Conservation (phyloP, 2,329 filamentous ascomycete genomes). For the Aureobasidium sp. region DNA sequence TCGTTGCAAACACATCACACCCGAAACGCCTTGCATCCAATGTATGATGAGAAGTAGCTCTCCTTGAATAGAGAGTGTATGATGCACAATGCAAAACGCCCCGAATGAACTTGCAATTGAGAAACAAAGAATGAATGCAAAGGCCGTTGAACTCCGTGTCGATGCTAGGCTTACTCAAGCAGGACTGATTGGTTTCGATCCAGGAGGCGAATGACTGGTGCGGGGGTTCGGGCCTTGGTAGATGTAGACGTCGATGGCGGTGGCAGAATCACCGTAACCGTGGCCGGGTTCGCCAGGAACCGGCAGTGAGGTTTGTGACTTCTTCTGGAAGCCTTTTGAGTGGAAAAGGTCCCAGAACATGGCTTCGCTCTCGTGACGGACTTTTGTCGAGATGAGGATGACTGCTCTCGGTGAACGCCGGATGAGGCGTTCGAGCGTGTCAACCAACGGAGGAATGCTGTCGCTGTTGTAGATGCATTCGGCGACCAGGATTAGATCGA, state of each 20-base stretch:
- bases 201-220: not conserved
- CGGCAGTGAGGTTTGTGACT: constrained; percentile 22
- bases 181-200: not conserved
- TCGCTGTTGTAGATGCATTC: constrained; percentile 69
- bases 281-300: constrained; percentile 26
- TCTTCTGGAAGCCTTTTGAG: constrained; percentile 24
- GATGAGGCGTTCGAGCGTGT: constrained; percentile 44
- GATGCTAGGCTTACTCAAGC: not conserved
- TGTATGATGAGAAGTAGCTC: not conserved
- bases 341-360: constrained; percentile 56
- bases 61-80: not conserved
- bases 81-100: not conserved
- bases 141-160: not conserved
- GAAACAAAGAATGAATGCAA: not conserved
- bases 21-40: not conserved
- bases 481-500: constrained; percentile 55
- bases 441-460: constrained; percentile 54
- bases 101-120: not conserved
- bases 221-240: constrained; percentile 20
- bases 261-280: constrained; percentile 29
- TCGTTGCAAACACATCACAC: not conserved
- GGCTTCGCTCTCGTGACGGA: constrained; percentile 56
- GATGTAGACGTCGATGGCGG: constrained; percentile 27
- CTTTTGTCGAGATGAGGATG: constrained; percentile 56
- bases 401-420: constrained; percentile 40